Percentiles rank a stretch among this genome's conserved stretches.
Conservation (phyloP, 2,329 filamentous ascomycete genomes). For the Hypomyces rosellus region DNA sequence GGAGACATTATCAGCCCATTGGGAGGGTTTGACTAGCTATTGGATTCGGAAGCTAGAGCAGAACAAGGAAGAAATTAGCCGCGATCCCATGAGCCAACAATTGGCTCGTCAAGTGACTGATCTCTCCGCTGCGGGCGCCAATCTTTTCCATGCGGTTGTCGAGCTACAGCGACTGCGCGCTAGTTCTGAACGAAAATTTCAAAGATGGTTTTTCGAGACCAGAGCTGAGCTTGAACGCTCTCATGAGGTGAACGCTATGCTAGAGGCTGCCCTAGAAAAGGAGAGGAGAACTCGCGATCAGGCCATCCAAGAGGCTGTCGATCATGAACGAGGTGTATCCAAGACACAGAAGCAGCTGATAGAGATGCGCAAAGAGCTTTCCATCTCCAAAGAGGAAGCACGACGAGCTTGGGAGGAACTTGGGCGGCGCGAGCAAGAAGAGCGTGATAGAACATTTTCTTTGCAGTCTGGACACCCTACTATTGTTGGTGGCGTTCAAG, state of each 20-base stretch:
- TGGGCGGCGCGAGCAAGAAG: slow-evolving; percentile 85
- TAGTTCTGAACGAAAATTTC: slow-evolving; percentile 94
- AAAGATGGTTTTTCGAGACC: slow-evolving; percentile 97
- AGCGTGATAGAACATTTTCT: slow-evolving; percentile 79
- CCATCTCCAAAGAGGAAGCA: slow-evolving; percentile 94
- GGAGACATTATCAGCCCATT: slow-evolving; percentile 94
- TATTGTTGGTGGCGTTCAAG: slow-evolving; percentile 85
- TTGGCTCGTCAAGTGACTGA: slow-evolving; percentile 92
- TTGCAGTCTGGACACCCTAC: slow-evolving; percentile 83
- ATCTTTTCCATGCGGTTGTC: slow-evolving; percentile 95
- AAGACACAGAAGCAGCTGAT: slow-evolving; percentile 72
- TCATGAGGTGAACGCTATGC: slow-evolving; percentile 72
- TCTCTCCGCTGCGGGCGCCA: slow-evolving; percentile 92
- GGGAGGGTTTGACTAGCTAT: slow-evolving; percentile 95
- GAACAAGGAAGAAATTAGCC: slow-evolving; percentile 77
- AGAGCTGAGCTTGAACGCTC: slow-evolving; percentile 78
- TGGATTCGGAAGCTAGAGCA: slow-evolving; percentile 93
- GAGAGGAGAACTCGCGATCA: slow-evolving; percentile 67
- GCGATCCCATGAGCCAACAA: slow-evolving; percentile 78
- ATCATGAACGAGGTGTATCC: slow-evolving; percentile 64
- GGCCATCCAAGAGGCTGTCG: slow-evolving; percentile 58
- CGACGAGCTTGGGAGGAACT: slow-evolving; percentile 96
- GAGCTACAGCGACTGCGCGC: slow-evolving; percentile 90
- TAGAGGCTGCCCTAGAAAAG: slow-evolving; percentile 68
- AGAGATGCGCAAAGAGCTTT: slow-evolving; percentile 87